Evolutionary conservation across 495 filamentous ascomycete species (phyloP).

Genomic region (Hypoxylon lenormandii): DNA sequence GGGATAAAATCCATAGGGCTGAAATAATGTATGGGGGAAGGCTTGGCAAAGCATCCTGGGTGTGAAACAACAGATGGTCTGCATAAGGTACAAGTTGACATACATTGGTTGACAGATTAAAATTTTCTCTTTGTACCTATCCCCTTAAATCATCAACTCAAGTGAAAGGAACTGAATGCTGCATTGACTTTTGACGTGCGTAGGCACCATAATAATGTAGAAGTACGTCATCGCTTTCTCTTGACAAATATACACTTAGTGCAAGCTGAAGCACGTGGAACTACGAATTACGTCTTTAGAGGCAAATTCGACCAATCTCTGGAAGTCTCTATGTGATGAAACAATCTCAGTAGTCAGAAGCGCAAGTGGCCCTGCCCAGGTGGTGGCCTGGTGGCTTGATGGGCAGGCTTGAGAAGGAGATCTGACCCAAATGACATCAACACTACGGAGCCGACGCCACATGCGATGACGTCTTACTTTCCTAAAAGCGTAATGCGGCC

Average conservation of each 20-base stretch:
- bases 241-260: neutral
- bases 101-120: too few species aligned
- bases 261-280: neutral
- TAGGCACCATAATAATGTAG: neutral
- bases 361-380: neutral
- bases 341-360: neutral
- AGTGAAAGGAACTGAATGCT: neutral
- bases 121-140: too few species aligned
- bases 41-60: conserved; percentile 9
- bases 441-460: conserved; percentile 24
- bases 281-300: conserved; percentile 33
- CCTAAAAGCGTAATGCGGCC: conserved; percentile 40
- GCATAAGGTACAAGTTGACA: too few species aligned
- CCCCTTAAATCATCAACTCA: too few species aligned
- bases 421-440: conserved; percentile 42
- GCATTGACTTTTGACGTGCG: neutral
- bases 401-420: conserved; percentile 13
- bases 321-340: neutral
- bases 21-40: conserved; percentile 1
- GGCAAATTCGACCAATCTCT: conserved; percentile 13
- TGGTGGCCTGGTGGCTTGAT: conserved; percentile 31
- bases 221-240: conserved; percentile 29
- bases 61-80: neutral
- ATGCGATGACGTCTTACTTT: conserved; percentile 38
- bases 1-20: conserved; percentile 14